Evolutionary conservation across 257 asterid species (phyloP), one percentile per base, ranked within the genome.

Genomic region (Salvia splendens): DNA sequence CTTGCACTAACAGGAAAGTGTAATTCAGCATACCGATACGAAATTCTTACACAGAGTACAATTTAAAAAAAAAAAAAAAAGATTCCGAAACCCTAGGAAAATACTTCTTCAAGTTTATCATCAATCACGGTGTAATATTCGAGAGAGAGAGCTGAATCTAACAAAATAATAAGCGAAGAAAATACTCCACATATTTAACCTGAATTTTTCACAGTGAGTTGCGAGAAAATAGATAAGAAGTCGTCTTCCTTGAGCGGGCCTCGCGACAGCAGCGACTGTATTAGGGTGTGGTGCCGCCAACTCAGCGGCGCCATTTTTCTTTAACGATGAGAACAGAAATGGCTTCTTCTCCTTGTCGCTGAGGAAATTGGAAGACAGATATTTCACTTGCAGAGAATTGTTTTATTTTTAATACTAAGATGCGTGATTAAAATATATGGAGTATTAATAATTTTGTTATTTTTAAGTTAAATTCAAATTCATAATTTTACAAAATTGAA

Each of bases 271-370:
- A 92, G 86, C 15, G 88, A 65, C 82, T 92, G 98, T 49, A 92
- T 81, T 8, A 92, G 80, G 28, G 95, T 82, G 35, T 92, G 97
- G 70, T 86, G 97, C 68, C 83, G 81, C 97, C 82, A 84, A 66
- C 78, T 46, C 62, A 89, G 75, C 40, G 85, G 59, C 65, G 91
- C 64, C 95, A 87, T 87, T 40, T 81, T 46, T 56, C 56, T 42
- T 42, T 2, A 52, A 5, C 14, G 2, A 20, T 20, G 36, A 10
- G 12, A 8, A 20, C 24, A 20, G 35, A 12, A 10, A 20, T 1
- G 12, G 57, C n/a, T 50, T 6, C 33, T 17, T 11, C 33, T 24
- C 30, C 30, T 24, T 24, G 2, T 24, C 30, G 30, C 30, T 24
- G 30, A 24, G 30, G 30, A 24, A 24, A 24, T 24, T 24, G 30